Percentiles rank a stretch among this genome's conserved stretches.
phyloP scores from a whole-genome alignment of 371 early-diverging fungal species.

The Mucor racemosus region DNA sequence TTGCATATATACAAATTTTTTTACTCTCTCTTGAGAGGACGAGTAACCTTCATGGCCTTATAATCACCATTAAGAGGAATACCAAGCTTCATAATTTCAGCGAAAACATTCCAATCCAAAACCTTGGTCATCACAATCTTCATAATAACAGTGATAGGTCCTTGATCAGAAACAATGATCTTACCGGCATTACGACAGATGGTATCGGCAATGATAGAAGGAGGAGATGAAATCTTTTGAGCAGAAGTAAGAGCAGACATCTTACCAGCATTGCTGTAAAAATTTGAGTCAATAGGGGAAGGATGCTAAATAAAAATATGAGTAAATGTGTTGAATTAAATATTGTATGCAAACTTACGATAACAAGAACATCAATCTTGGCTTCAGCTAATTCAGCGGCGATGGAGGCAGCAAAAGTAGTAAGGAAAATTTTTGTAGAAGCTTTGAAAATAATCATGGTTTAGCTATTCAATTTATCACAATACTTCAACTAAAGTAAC shows the following conservation, averaged over 20 bases:
- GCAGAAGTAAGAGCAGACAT: constrained; percentile 54
- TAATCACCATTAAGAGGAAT: constrained; percentile 58
- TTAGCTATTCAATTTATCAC: background rate
- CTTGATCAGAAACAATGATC: constrained; percentile 62
- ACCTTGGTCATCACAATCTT: constrained; percentile 49
- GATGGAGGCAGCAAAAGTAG: constrained; percentile 61
- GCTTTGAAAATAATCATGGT: constrained; percentile 19
- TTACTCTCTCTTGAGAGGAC: constrained; percentile 29
- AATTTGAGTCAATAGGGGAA: constrained; percentile 63
- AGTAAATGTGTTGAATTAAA: background rate
- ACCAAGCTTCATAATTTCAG: constrained; percentile 55
- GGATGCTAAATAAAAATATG: constrained; percentile 47
- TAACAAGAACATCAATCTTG: constrained; percentile 64
- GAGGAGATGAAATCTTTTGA: constrained; percentile 55
- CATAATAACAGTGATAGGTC: constrained; percentile 59
- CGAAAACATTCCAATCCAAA: constrained; percentile 57
- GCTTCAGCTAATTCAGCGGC: constrained; percentile 61
- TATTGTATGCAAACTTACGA: constrained; percentile 38
- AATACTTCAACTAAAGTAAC: background rate
- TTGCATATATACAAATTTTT: background rate
- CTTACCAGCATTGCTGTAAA: constrained; percentile 63
- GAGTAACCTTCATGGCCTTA: constrained; percentile 53
- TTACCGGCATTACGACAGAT: constrained; percentile 63
- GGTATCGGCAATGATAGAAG: constrained; percentile 61
- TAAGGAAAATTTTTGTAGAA: constrained; percentile 63